These are phyloP conservation scores for Acer campestre DNA, from an alignment of 345 rosid species.

Conservation along the genomic window DNA sequence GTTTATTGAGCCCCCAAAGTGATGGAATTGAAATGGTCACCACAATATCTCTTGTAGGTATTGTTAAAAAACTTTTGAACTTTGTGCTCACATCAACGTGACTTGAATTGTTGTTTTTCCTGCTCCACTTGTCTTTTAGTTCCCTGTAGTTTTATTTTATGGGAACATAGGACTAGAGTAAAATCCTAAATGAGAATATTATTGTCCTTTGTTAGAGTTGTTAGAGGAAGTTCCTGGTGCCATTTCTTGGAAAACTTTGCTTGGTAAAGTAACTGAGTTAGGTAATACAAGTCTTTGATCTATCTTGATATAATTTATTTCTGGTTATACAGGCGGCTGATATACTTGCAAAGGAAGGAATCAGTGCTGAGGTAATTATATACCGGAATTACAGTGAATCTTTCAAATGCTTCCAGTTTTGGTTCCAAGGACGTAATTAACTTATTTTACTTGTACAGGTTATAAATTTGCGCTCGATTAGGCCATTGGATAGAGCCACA, in stretches of 20 bases:
- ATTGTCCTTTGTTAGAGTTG: neutral
- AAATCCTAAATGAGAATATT: neutral
- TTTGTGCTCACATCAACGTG: neutral
- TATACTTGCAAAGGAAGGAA: constrained; percentile 83
- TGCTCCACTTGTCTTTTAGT: constrained; percentile 1
- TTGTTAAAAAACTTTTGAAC: neutral
- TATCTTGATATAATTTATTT: neutral
- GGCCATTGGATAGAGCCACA: constrained; percentile 82
- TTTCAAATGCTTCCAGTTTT: constrained; percentile 3
- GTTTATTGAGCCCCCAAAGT: too few relatives aligned
- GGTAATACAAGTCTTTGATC: neutral
- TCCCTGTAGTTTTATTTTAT: neutral
- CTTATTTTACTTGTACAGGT: constrained; percentile 45
- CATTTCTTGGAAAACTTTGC: neutral
- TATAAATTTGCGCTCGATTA: constrained; percentile 80
- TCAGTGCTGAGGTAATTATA: constrained; percentile 73
- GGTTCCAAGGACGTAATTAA: neutral
- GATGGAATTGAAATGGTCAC: neutral
- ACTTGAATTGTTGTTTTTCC: neutral
- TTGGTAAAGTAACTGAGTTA: neutral
- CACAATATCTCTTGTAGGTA: neutral
- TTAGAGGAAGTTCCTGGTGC: neutral
- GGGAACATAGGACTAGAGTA: neutral
- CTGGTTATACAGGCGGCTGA: constrained; percentile 70
- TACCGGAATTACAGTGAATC: neutral